Evolutionary conservation across 495 filamentous ascomycete species (phyloP).

Genomic region (Cairneyella variabilis): DNA sequence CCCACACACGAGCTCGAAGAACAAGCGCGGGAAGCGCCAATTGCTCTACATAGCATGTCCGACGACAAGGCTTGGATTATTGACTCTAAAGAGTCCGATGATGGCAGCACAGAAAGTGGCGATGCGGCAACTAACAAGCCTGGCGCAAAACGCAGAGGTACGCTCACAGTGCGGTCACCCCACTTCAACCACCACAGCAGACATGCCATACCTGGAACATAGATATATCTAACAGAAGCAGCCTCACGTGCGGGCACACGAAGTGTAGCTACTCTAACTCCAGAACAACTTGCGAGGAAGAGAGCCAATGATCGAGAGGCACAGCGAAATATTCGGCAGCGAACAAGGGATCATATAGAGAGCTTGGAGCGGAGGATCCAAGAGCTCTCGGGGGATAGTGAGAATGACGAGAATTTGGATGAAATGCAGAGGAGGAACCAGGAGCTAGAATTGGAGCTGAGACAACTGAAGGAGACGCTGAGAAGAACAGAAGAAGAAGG

Average conservation of each 20-base stretch:
- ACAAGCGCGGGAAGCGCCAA: no score
- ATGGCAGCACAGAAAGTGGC: not conserved
- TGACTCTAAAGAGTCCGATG: slow-evolving; percentile 8
- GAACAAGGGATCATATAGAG: slow-evolving; percentile 80
- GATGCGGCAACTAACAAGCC: not conserved
- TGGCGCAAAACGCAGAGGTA: slow-evolving; percentile 17
- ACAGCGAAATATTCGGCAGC: slow-evolving; percentile 77
- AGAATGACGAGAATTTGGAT: slow-evolving; percentile 7
- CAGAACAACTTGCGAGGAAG: slow-evolving; percentile 72
- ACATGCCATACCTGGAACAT: no score
- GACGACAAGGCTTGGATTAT: not conserved
- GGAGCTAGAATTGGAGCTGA: slow-evolving; percentile 17
- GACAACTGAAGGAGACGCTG: slow-evolving; percentile 8
- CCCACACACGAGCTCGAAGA: no score
- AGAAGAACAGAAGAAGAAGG: not conserved
- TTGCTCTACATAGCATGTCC: slow-evolving; percentile 8
- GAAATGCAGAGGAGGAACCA: slow-evolving; percentile 16
- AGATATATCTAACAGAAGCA: slow-evolving; percentile 10
- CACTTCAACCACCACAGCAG: no score
- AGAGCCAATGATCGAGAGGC: slow-evolving; percentile 87
- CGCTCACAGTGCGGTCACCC: not conserved
- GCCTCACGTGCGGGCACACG: slow-evolving; percentile 45
- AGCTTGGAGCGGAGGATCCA: slow-evolving; percentile 65
- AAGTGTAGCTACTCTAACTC: slow-evolving; percentile 67
- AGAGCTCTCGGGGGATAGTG: slow-evolving; percentile 45